phyloP scores from a whole-genome alignment of 2,329 filamentous ascomycete species.

The Cladosporium velox region DNA sequence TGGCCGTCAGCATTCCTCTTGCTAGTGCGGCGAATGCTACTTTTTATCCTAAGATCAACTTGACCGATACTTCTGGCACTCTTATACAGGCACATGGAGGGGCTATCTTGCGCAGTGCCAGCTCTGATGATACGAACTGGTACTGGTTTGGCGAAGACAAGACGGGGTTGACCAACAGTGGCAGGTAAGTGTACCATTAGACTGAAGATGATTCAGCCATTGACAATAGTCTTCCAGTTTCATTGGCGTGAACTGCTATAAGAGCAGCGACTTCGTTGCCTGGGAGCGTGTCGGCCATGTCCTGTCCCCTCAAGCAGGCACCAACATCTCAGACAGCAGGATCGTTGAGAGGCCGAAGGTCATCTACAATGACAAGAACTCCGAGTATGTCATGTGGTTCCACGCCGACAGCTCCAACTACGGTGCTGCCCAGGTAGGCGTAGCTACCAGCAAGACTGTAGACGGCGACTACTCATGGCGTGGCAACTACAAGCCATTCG shows the following conservation, averaged over 20 bases:
- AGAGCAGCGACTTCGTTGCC: conserved; percentile 61
- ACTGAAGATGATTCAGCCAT: not conserved
- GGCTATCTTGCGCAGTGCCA: conserved; percentile 58
- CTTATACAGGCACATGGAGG: conserved; percentile 69
- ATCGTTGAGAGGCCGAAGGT: conserved; percentile 70
- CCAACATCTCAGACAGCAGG: conserved; percentile 45
- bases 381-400: conserved; percentile 68
- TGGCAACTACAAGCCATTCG: conserved; percentile 50
- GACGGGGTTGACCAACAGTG: conserved; percentile 53
- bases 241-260: conserved; percentile 68
- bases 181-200: conserved; percentile 4
- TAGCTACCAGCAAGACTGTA: conserved; percentile 60
- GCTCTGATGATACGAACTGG: conserved; percentile 52
- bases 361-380: conserved; percentile 65
- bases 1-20: not conserved
- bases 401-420: conserved; percentile 66
- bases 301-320: conserved; percentile 47
- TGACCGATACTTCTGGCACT: conserved; percentile 43
- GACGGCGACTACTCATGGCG: conserved; percentile 62
- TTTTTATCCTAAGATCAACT: conserved; percentile 32
- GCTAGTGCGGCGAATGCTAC: conserved; percentile 24
- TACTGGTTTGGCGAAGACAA: conserved; percentile 74
- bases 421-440: conserved; percentile 64
- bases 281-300: conserved; percentile 65
- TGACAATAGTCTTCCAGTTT: conserved; percentile 42